These are phyloP conservation scores for Ciborinia camelliae DNA, from an alignment of 2,329 filamentous ascomycete species.

Conservation along the genomic window DNA sequence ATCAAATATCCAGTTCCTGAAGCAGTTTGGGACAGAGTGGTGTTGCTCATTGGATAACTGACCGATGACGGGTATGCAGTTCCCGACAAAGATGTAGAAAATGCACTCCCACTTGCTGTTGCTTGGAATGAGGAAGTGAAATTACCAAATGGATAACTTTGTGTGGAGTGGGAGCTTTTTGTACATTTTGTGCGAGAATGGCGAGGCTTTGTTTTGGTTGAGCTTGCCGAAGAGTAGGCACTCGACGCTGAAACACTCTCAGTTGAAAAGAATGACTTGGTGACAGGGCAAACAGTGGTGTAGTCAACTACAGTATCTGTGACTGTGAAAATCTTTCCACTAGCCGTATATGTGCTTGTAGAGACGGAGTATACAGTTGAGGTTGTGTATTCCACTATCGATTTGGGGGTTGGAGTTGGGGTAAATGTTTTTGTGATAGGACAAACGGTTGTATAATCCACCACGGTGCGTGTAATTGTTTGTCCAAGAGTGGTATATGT, in stretches of 20 bases:
- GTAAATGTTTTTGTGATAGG: background rate
- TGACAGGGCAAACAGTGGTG: background rate
- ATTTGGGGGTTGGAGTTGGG: background rate
- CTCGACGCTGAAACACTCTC: background rate
- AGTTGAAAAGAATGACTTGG: background rate
- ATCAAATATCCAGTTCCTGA: background rate
- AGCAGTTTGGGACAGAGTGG: background rate
- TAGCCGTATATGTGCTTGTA: background rate
- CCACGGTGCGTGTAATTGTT: background rate
- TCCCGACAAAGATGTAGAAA: background rate
- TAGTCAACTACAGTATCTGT: background rate
- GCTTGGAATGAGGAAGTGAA: background rate
- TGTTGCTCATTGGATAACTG: background rate
- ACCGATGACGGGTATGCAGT: background rate
- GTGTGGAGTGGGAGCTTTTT: background rate
- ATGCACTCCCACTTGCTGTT: background rate
- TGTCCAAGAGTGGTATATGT: background rate
- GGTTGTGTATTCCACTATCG: background rate
- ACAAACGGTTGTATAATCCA: background rate
- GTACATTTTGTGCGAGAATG: background rate
- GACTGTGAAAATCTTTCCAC: background rate
- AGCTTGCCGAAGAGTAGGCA: background rate
- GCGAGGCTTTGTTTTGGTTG: background rate
- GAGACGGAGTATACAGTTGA: background rate
- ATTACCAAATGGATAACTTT: background rate